A percentile compares a stretch with the other conserved stretches of the same genome.
These are phyloP conservation scores for Lagerstroemia fauriei DNA, from an alignment of 441 rosid genomes.

Conservation along the genomic window DNA sequence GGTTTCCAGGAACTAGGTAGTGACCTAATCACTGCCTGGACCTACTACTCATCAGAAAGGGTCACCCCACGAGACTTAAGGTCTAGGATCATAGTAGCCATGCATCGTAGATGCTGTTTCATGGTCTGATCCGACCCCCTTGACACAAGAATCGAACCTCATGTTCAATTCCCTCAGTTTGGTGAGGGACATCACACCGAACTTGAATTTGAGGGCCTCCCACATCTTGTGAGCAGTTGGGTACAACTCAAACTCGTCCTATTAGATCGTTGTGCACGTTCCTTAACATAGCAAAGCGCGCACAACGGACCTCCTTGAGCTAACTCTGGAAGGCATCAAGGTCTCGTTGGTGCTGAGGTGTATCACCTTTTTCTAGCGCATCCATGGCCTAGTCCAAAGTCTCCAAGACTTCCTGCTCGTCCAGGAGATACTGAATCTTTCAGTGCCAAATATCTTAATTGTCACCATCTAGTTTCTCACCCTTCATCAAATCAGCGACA, in stretches of 20 bases:
- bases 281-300: not conserved
- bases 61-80: not conserved
- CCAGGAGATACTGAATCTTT: too few species aligned
- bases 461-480: too few species aligned
- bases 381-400: too few species aligned
- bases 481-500: too few species aligned
- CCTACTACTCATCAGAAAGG: not conserved
- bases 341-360: too few species aligned
- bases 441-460: too few species aligned
- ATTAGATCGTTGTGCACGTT: not conserved
- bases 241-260: not conserved
- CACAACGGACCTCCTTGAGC: not conserved
- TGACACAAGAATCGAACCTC: not conserved
- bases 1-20: not conserved
- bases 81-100: not conserved
- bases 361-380: too few species aligned
- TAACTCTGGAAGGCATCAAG: too few species aligned
- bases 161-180: not conserved
- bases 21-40: not conserved
- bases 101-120: not conserved
- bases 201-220: too few species aligned
- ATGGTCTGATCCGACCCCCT: not conserved
- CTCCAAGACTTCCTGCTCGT: too few species aligned
- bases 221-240: not conserved
- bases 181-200: not conserved